Conservation (phyloP, 495 filamentous ascomycete species). For the Lepidopterella palustris region DNA sequence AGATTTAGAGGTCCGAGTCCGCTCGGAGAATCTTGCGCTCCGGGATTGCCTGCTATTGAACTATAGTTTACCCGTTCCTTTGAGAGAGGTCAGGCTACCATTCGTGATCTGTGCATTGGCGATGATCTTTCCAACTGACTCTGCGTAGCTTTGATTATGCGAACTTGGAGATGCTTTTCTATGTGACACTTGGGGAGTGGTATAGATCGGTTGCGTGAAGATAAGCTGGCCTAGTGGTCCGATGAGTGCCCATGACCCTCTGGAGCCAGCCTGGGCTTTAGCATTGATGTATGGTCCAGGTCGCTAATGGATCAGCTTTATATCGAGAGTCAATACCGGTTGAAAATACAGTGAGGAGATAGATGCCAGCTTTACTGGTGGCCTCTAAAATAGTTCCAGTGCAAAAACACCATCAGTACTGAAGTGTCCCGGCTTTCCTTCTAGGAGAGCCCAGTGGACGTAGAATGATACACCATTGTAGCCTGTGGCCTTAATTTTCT, state of each 20-base stretch:
- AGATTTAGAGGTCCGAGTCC: slow-evolving; percentile 47
- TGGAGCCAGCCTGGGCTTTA: slow-evolving; percentile 62
- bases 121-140: slow-evolving; percentile 50
- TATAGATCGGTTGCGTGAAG: slow-evolving; percentile 59
- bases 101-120: slow-evolving; percentile 72
- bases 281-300: slow-evolving; percentile 69
- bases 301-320: slow-evolving; percentile 28
- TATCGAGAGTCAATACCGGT: background rate
- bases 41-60: slow-evolving; percentile 49
- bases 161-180: slow-evolving; percentile 38
- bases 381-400: slow-evolving; percentile 65
- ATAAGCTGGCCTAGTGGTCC: slow-evolving; percentile 54
- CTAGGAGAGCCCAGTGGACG: slow-evolving; percentile 70
- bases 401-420: slow-evolving; percentile 62
- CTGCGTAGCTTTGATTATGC: slow-evolving; percentile 31
- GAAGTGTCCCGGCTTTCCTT: slow-evolving; percentile 65
- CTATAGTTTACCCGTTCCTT: slow-evolving; percentile 40
- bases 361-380: slow-evolving; percentile 61
- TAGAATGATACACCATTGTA: slow-evolving; percentile 76
- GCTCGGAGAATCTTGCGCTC: slow-evolving; percentile 50
- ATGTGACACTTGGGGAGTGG: background rate
- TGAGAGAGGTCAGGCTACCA: slow-evolving; percentile 50
- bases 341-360: slow-evolving; percentile 51
- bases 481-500: slow-evolving; percentile 72
- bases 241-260: slow-evolving; percentile 53